Base-by-base conservation (phyloP, 2,329 filamentous ascomycete genomes). In the Anthostomella pinea region DNA sequence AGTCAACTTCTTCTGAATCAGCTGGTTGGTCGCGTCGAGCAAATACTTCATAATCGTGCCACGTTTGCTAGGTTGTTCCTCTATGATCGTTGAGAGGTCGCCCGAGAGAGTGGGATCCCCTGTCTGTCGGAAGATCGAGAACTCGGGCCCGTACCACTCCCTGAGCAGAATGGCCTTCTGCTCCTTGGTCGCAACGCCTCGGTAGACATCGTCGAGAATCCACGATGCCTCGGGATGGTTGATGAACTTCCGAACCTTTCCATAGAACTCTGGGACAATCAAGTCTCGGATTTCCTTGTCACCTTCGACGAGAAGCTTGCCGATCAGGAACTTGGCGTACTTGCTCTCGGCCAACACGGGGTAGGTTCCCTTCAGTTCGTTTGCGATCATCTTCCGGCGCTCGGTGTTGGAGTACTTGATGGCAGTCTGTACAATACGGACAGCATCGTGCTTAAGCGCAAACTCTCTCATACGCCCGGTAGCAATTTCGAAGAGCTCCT, bases 161-260 rank as follows among this genome's bases (percentile, higher is more conserved):
- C 90, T 77, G 41, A 98, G 73, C 42, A 98, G 73, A 30, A 79
- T 78, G 21, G 85, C 83, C 67, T 91, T 95, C 60, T 98, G 93
- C 52, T 87, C 76, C 56, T 83, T 81, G 15, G 85, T 93, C 8
- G 91, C 90, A 39, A 91, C 83, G 30, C 84, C 85, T 43, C 93
- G 81, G 69, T 97, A 98, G 50, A 96, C 85, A 63, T 98, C 93
- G 62, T 98, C 94, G 26, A 98, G 71, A 52, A 98, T 97, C 90
- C 93, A 98, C 25, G 88, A 90, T 20, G 87, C 93, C 65, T 98
- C 94, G 1, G 91, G 80, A 65, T 98, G 93, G 63, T 95, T 93
- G 62, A 97, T 96, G 57, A 97, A 72, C 57, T 89, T 87, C 59
- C 87, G 85, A 45, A 97, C 86, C 62, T 91, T 83, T 40, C 93